Percentiles rank a stretch among this genome's conserved stretches.
phyloP scores from a whole-genome alignment of 2,329 filamentous ascomycete genomes.

The Dendryphion nanum region DNA sequence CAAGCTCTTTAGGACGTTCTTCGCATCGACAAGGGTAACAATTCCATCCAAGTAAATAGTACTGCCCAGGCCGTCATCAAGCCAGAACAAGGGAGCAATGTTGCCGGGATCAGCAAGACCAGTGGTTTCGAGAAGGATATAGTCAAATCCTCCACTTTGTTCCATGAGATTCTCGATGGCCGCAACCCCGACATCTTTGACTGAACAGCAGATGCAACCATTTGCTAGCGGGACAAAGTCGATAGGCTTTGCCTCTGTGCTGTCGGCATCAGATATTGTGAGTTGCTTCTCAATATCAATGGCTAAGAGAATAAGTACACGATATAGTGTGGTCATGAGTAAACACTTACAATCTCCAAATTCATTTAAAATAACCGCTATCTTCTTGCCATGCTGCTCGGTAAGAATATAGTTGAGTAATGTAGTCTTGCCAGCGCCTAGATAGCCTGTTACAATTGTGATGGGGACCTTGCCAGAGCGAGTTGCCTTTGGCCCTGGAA shows the following conservation, averaged over 20 bases:
- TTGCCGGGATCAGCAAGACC: slow-evolving; percentile 95
- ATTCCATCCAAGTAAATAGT: slow-evolving; percentile 97
- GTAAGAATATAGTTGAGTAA: slow-evolving; percentile 94
- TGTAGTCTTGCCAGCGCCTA: slow-evolving; percentile 94
- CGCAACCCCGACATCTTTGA: slow-evolving; percentile 93
- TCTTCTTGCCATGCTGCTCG: slow-evolving; percentile 93
- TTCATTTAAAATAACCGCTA: slow-evolving; percentile 94
- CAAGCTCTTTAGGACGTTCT: slow-evolving; percentile 80
- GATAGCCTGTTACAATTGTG: slow-evolving; percentile 85
- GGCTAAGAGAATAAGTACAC: slow-evolving; percentile 50
- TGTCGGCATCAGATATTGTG: slow-evolving; percentile 64
- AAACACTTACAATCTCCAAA: slow-evolving; percentile 37
- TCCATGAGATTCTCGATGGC: slow-evolving; percentile 97
- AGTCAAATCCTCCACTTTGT: slow-evolving; percentile 90
- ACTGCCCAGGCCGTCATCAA: slow-evolving; percentile 91
- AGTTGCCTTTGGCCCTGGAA: slow-evolving; percentile 47
- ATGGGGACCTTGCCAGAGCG: slow-evolving; percentile 70
- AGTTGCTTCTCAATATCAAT: slow-evolving; percentile 95
- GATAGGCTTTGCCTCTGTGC: slow-evolving; percentile 25
- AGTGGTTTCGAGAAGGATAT: slow-evolving; percentile 95
- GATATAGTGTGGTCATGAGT: slow-evolving; percentile 6
- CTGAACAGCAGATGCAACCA: slow-evolving; percentile 95
- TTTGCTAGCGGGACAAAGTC: slow-evolving; percentile 91
- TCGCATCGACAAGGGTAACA: slow-evolving; percentile 91
- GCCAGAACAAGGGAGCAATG: slow-evolving; percentile 94